These are phyloP conservation scores for Botrytis deweyae DNA, from an alignment of 2,329 filamentous ascomycete species.

Conservation along the genomic window DNA sequence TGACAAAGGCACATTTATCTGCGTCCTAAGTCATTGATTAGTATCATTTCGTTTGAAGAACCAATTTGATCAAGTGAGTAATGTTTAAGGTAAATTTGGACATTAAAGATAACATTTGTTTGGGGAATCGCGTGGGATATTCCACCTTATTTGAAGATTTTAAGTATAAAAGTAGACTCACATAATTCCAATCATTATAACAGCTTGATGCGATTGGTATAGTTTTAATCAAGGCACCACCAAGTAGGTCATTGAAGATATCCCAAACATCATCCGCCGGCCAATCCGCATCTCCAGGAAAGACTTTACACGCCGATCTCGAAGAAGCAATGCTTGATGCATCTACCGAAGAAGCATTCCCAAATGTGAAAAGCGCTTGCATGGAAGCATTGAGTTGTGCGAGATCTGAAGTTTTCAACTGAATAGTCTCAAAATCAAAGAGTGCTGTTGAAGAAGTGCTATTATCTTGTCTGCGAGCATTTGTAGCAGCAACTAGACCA, in stretches of 20 bases:
- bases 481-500: not conserved
- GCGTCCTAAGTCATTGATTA: conserved; percentile 39
- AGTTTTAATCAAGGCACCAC: conserved; percentile 46
- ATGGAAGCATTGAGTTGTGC: conserved; percentile 13
- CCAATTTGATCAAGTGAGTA: no score
- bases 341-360: conserved; percentile 3
- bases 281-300: conserved; percentile 43
- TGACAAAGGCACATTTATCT: conserved; percentile 39
- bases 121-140: not conserved
- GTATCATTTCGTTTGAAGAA: conserved; percentile 37
- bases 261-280: conserved; percentile 49
- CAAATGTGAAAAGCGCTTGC: conserved; percentile 13
- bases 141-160: not conserved
- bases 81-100: not conserved
- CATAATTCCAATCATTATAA: conserved; percentile 1
- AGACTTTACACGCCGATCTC: conserved; percentile 27
- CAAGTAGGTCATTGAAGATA: conserved; percentile 47
- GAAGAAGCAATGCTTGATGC: not conserved
- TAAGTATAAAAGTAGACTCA: not conserved
- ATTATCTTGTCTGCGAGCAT: not conserved
- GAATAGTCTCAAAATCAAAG: conserved; percentile 6
- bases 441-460: conserved; percentile 1
- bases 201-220: conserved; percentile 43
- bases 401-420: not conserved
- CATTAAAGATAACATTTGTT: no score